Conservation (phyloP, 2,329 filamentous ascomycete species). For the Pseudohalonectria lignicola region DNA sequence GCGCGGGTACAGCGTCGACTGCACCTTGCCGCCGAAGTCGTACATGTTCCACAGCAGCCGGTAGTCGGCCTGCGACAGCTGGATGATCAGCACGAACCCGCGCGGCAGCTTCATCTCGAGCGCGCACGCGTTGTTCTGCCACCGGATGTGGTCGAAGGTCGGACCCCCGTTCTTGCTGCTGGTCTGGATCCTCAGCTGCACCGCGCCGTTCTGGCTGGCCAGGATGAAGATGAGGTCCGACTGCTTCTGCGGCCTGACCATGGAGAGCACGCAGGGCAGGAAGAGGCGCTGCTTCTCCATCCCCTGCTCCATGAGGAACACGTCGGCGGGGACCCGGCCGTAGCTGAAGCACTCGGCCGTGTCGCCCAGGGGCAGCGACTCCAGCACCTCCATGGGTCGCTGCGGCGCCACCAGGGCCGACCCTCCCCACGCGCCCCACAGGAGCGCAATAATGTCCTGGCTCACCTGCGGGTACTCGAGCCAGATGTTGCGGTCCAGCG, state of each 20-base stretch:
- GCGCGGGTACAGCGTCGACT: slow-evolving; percentile 56
- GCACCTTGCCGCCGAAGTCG: slow-evolving; percentile 70
- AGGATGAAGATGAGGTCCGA: slow-evolving; percentile 62
- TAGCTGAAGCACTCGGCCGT: slow-evolving; percentile 66
- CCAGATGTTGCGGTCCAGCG: slow-evolving; percentile 75
- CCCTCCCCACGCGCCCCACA: slow-evolving; percentile 48
- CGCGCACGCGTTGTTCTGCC: slow-evolving; percentile 57
- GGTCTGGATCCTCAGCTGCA: slow-evolving; percentile 67
- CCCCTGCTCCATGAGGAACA: slow-evolving; percentile 63
- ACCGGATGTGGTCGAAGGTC: slow-evolving; percentile 73
- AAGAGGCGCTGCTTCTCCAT: slow-evolving; percentile 55
- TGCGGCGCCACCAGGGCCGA: slow-evolving; percentile 36
- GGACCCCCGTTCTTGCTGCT: slow-evolving; percentile 55
- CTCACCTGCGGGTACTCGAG: slow-evolving; percentile 64
- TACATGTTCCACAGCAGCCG: slow-evolving; percentile 72
- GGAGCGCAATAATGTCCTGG: slow-evolving; percentile 58
- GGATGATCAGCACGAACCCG: slow-evolving; percentile 62
- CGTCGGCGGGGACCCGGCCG: slow-evolving; percentile 64
- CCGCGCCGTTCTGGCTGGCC: slow-evolving; percentile 66
- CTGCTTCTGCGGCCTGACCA: slow-evolving; percentile 59
- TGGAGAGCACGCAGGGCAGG: slow-evolving; percentile 65
- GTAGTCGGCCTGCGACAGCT: slow-evolving; percentile 68
- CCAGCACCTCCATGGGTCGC: slow-evolving; percentile 44
- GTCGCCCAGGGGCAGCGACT: slow-evolving; percentile 69
- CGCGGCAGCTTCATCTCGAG: slow-evolving; percentile 63